Conservation (phyloP, 2,329 filamentous ascomycete genomes). For the Fusarium pseudoanthophilum region DNA sequence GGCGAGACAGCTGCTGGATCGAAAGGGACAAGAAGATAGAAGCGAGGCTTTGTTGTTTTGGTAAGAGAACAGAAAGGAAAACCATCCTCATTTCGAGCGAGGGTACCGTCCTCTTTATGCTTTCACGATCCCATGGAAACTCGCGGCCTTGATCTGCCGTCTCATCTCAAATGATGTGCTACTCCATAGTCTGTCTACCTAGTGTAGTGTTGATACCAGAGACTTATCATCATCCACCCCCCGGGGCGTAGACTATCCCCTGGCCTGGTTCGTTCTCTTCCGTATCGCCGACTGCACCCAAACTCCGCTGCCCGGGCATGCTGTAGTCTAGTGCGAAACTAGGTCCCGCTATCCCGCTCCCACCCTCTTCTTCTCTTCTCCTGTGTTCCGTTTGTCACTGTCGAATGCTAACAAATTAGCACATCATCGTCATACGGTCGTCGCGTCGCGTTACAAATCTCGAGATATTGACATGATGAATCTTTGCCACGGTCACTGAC, state of each 20-base stretch:
- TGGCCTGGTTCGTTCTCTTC: conserved; percentile 38
- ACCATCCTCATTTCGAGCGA: conserved; percentile 25
- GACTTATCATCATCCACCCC: conserved; percentile 12
- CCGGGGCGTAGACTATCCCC: conserved; percentile 15
- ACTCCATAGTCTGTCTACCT: conserved; percentile 16
- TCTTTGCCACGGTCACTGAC: conserved; percentile 16
- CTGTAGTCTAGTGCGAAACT: conserved; percentile 2
- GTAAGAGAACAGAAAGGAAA: conserved; percentile 22
- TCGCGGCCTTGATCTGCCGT: conserved; percentile 12
- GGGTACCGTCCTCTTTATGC: conserved; percentile 46
- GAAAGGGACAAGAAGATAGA: conserved; percentile 7
- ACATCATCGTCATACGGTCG: conserved; percentile 18
- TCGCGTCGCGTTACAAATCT: conserved; percentile 21
- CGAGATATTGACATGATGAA: conserved; percentile 4
- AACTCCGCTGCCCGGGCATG: not conserved
- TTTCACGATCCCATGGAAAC: conserved; percentile 14
- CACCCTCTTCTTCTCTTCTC: not conserved
- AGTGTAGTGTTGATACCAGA: not conserved
- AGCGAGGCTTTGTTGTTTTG: conserved; percentile 32
- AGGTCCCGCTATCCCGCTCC: conserved; percentile 35
- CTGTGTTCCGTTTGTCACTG: not conserved
- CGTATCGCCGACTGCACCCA: conserved; percentile 34
- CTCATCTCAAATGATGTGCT: conserved; percentile 25
- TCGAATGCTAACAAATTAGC: not conserved
- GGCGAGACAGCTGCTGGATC: conserved; percentile 40